Conservation (phyloP, 176 grass and related monocot genomes). For the Musa schizocarpa region DNA sequence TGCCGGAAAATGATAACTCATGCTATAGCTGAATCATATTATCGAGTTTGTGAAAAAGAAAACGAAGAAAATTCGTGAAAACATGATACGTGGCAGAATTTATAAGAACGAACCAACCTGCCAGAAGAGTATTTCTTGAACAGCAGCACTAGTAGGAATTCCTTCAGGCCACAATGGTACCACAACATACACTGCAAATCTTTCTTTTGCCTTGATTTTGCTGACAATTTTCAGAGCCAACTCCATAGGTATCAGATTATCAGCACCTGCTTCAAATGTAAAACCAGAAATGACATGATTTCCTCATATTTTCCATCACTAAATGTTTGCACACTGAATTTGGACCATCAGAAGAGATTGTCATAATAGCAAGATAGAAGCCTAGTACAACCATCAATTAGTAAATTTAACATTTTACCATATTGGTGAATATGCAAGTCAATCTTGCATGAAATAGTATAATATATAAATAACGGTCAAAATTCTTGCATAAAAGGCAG, state of each 20-base stretch:
- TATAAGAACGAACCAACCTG: conserved; percentile 41
- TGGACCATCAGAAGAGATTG: too few species aligned
- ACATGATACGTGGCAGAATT: neutral
- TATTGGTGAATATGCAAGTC: too few species aligned
- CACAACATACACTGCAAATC: conserved; percentile 70
- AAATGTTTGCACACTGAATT: too few species aligned
- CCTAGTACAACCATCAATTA: neutral
- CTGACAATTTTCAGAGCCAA: conserved; percentile 81
- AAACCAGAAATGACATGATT: neutral
- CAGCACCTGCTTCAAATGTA: conserved; percentile 37
- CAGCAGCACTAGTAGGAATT: conserved; percentile 48
- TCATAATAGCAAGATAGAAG: neutral
- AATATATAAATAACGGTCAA: too few species aligned
- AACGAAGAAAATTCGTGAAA: neutral
- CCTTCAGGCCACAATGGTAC: conserved; percentile 99
- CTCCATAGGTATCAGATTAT: conserved; percentile 91
- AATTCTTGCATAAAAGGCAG: too few species aligned
- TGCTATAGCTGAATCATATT: too few species aligned
- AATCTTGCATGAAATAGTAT: too few species aligned
- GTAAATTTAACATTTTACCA: too few species aligned
- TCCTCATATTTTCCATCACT: neutral
- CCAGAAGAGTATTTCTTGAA: conserved; percentile 96
- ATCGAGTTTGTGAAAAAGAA: too few species aligned
- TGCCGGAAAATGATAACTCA: too few species aligned
- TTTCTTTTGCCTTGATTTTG: conserved; percentile 67